Base-by-base conservation (phyloP, 1,284 basidiomycete species). In the Ceratobasidium sp. region DNA sequence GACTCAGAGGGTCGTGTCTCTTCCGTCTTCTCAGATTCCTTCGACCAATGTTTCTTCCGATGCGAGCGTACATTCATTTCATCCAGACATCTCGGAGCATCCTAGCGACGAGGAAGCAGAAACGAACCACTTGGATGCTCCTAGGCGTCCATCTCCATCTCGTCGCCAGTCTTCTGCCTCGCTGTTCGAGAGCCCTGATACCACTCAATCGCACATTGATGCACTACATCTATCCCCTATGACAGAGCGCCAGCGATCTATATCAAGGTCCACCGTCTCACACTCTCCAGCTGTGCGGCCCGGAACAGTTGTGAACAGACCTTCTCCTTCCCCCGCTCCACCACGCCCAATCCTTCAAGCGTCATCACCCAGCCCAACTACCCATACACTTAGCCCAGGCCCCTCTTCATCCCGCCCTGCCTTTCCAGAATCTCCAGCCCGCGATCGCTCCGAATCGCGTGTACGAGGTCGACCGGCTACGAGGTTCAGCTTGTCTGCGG, bases 401-500 rank as follows among this genome's bases (percentile, higher is more conserved):
- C 41, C 44, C 44, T 62, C 79, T 30, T 48, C 79, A 30, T 71
- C 57, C 46, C 50, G 70, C 55, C 79, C 65, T 14, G 73, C 69
- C 5, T 73, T 71, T n/a, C 79, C 77, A 7, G 79, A 81, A 23
- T 80, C 80, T n/a, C 78, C 80, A 70, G 57, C 62, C 44, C 35
- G 70, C 18, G 70, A 73, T n/a, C 70, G 70, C n/a, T 73, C 70
- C 23, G 70, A 73, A 41, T 73, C 70, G 23, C 70, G 70, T 27
- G 70, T 62, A 20, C 70, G 70, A 4, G 50, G 59, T 68, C 66
- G 46, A 74, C 64, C 65, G 44, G 44, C 38, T 52, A 68, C 79
- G 7, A 64, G 83, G 54, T 86, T 86, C 80, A 85, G 84, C 66
- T 79, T 86, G 6, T 81, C 84, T 0, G 83, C 83, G 27, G 80